Conservation (phyloP, 1,284 basidiomycete species). For the Cerrena zonata region DNA sequence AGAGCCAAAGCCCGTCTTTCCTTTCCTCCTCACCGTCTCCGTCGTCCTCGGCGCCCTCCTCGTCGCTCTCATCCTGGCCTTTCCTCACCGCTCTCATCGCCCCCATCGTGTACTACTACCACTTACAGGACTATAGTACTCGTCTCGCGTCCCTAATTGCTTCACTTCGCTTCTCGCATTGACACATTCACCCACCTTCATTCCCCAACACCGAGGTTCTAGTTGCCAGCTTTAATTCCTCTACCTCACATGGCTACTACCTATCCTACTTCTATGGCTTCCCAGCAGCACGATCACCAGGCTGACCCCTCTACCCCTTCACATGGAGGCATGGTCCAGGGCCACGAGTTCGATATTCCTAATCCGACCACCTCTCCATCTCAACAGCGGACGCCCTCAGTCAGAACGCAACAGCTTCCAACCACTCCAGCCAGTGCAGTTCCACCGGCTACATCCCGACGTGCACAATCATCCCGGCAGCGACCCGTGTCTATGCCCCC, state of each 20-base stretch:
- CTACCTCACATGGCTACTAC: constrained; percentile 28
- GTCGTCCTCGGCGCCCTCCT: constrained; percentile 13
- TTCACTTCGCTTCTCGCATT: background rate
- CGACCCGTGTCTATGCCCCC: constrained; percentile 68
- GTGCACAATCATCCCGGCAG: constrained; percentile 33
- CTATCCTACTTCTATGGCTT: constrained; percentile 30
- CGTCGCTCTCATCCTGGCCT: constrained; percentile 2
- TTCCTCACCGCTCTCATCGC: background rate
- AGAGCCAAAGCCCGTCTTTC: constrained; percentile 6
- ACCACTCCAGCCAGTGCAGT: constrained; percentile 7
- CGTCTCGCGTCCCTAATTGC: background rate
- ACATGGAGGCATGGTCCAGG: constrained; percentile 51
- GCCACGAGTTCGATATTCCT: constrained; percentile 54
- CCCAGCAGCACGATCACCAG: constrained; percentile 37
- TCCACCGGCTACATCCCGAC: constrained; percentile 18
- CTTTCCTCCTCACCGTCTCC: constrained; percentile 15
- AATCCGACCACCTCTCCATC: constrained; percentile 18
- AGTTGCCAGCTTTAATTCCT: constrained; percentile 5
- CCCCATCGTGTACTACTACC: background rate
- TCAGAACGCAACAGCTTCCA: constrained; percentile 2
- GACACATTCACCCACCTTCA: background rate
- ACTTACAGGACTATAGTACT: background rate
- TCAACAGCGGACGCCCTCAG: constrained; percentile 15
- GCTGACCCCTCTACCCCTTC: constrained; percentile 46
- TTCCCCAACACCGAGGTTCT: constrained; percentile 7